Evolutionary conservation across 768 basidiomycete genomes (phyloP).

Genomic region (Polyporus arcularius): DNA sequence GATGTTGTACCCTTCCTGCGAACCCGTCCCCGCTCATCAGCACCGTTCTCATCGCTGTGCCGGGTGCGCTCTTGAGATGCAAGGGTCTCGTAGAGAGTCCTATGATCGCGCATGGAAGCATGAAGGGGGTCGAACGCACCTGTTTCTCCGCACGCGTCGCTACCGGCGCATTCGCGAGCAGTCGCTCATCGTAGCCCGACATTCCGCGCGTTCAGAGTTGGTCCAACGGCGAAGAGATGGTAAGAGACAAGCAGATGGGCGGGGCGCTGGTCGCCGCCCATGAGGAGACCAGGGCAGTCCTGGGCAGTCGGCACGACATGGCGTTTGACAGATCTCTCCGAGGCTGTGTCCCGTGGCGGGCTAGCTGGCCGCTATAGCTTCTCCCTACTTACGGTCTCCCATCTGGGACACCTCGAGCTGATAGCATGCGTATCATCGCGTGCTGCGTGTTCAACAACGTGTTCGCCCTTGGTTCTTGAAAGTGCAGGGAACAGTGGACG

Average conservation of each 20-base stretch:
- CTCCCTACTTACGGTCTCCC: neutral
- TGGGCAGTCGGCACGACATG: neutral
- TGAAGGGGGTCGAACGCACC: constrained; percentile 18
- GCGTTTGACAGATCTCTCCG: neutral
- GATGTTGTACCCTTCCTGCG: constrained; percentile 56
- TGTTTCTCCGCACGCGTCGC: constrained; percentile 34
- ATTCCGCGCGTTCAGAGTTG: neutral
- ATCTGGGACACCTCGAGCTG: no score
- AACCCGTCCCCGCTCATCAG: neutral
- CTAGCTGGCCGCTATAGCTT: no score
- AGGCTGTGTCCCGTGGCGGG: neutral
- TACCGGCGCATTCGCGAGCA: constrained; percentile 31
- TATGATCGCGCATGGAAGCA: neutral
- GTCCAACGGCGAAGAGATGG: neutral
- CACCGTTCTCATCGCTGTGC: neutral
- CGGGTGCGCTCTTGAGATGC: neutral
- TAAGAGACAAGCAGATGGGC: neutral
- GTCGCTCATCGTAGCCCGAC: constrained; percentile 31
- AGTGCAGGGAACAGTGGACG: no score
- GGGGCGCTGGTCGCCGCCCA: neutral
- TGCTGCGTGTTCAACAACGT: no score
- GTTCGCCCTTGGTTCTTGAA: no score
- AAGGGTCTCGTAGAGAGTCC: neutral
- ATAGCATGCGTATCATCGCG: no score
- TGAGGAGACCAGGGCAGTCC: neutral